These are phyloP conservation scores for Vitis amurensis DNA, from an alignment of 164 flowering plant species.

Conservation along the genomic window DNA sequence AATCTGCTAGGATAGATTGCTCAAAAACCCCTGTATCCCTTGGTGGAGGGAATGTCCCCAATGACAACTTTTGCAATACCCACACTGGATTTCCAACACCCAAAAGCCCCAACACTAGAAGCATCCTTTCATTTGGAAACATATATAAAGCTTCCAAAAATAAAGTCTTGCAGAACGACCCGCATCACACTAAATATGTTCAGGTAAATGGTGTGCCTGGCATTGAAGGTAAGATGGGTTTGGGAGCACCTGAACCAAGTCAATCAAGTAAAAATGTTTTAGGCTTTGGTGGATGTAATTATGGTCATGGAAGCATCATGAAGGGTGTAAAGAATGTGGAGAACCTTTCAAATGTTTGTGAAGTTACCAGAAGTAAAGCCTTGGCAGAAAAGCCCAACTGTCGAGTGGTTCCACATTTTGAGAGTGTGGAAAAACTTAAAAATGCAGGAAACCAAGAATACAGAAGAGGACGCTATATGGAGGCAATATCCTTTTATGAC, in stretches of 20 bases:
- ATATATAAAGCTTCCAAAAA: constrained; percentile 11
- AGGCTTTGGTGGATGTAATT: constrained; percentile 13
- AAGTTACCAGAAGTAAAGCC: not conserved
- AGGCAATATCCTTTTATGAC: constrained; percentile 24
- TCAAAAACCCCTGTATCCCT: no score
- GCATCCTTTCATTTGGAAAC: constrained; percentile 15
- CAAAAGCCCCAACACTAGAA: not conserved
- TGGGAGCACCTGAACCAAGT: not conserved
- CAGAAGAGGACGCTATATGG: constrained; percentile 12
- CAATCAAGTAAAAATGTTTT: constrained; percentile 13
- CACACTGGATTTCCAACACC: not conserved
- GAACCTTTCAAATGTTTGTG: not conserved
- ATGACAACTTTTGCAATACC: not conserved
- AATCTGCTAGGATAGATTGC: not conserved
- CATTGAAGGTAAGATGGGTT: not conserved
- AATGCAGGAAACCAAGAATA: constrained; percentile 27
- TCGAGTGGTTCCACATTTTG: not conserved
- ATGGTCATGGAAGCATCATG: constrained; percentile 18
- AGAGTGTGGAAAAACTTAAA: constrained; percentile 11
- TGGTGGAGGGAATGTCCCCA: no score
- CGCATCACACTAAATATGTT: not conserved
- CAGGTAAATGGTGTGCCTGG: not conserved
- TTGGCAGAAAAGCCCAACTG: not conserved
- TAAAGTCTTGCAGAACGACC: not conserved
- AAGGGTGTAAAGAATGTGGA: constrained; percentile 12